Evolutionary conservation across 1,284 basidiomycete species (phyloP).

Genomic region (Sanghuangporus sanghuang): DNA sequence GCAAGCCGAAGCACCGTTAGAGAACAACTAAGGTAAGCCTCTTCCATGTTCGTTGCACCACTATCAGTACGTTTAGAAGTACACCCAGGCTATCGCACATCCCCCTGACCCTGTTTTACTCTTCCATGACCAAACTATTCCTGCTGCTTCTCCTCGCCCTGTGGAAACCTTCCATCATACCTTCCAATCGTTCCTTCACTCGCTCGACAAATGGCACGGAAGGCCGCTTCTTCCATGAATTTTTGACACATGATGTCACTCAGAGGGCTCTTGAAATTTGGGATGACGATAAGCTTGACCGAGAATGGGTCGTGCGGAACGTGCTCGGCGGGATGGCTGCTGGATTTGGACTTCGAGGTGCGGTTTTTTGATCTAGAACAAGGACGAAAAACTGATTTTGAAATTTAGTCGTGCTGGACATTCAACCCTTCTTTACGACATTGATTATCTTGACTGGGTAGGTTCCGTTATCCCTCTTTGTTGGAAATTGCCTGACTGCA

Average conservation of each 20-base stretch:
- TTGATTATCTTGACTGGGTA: conserved; percentile 65
- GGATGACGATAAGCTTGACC: conserved; percentile 67
- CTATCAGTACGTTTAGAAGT: conserved; percentile 1
- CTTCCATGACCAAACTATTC: conserved; percentile 83
- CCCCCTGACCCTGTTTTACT: conserved; percentile 79
- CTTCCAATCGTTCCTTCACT: conserved; percentile 24
- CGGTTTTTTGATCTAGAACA: conserved; percentile 14
- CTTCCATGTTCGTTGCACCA: not conserved
- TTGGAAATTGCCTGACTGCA: not conserved
- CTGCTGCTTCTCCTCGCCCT: conserved; percentile 79
- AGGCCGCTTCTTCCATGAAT: not conserved
- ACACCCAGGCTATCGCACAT: conserved; percentile 31
- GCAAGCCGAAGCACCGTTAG: conserved; percentile 37
- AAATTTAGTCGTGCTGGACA: conserved; percentile 63
- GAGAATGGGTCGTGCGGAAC: conserved; percentile 82
- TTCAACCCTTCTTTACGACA: conserved; percentile 72
- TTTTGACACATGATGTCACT: conserved; percentile 29
- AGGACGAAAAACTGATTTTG: conserved; percentile 24
- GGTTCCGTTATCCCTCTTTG: not conserved
- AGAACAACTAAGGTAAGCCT: conserved; percentile 51
- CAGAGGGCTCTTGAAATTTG: conserved; percentile 41
- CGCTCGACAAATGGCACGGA: not conserved
- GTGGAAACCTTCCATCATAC: conserved; percentile 55
- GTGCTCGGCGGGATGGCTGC: conserved; percentile 82
- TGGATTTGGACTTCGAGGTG: conserved; percentile 63